phyloP scores from a whole-genome alignment of 163 green algal species.

The Scenedesmus sp. region DNA sequence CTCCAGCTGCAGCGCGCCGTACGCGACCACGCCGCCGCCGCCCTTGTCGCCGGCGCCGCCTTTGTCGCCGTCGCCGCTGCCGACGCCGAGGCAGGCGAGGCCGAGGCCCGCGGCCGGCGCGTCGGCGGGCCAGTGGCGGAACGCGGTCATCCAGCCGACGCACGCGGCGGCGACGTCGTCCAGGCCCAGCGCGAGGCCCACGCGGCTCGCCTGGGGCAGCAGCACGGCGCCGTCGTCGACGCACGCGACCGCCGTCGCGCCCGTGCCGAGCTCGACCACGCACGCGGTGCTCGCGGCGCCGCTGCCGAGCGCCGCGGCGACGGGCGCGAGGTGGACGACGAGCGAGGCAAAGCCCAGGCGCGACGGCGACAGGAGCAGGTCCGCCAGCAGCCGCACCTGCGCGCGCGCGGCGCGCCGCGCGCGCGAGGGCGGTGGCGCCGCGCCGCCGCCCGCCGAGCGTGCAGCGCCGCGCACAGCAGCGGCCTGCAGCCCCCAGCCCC shows the following conservation, averaged over 20 bases:
- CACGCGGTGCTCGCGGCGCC: slow-evolving; percentile 1
- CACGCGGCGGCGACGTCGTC: slow-evolving; percentile 12
- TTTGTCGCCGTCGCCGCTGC: slow-evolving; percentile 9
- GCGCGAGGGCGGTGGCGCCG: background rate
- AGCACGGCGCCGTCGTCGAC: slow-evolving; percentile 37
- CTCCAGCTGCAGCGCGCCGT: slow-evolving; percentile 17
- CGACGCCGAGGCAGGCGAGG: background rate
- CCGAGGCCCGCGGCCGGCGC: background rate
- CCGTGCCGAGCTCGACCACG: slow-evolving; percentile 27
- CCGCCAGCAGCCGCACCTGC: slow-evolving; percentile 37
- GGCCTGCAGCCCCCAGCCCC: background rate
- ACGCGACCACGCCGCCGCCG: background rate
- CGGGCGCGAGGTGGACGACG: slow-evolving; percentile 24
- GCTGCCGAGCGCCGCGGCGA: slow-evolving; percentile 32
- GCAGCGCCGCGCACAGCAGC: background rate
- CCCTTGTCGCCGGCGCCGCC: background rate
- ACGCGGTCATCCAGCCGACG: slow-evolving; percentile 30
- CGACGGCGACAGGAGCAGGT: slow-evolving; percentile 4
- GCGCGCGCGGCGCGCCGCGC: background rate
- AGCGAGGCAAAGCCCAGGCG: slow-evolving; percentile 32
- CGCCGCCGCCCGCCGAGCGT: background rate
- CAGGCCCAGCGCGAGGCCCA: background rate
- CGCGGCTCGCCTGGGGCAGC: slow-evolving; percentile 12
- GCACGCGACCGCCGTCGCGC: slow-evolving; percentile 1
- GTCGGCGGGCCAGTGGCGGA: background rate